Base-by-base conservation (phyloP, 805 yeast genomes). In the Grigorovia yakushimaensis region DNA sequence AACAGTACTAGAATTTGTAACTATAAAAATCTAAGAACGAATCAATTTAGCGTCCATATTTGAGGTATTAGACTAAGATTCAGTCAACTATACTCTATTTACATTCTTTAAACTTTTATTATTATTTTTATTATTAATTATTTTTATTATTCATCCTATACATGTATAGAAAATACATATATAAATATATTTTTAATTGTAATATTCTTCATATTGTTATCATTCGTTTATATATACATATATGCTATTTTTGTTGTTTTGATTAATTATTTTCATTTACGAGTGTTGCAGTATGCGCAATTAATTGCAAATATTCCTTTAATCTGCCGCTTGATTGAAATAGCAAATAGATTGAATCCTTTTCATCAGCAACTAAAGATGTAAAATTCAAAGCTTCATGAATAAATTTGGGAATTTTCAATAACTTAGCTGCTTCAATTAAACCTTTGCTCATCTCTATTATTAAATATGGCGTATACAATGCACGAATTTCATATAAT, bases 381-480 rank as follows among this genome's bases (percentile, higher is more conserved):
- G 88, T 73, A 53, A 86, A 66, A 2, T 73, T 71, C 43, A 79
- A 70, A 0, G 91, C 89, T 48, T 73, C 74, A 38, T 65, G 63
- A 48, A 81, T 67, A 52, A 79, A 78, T 41, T 69, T 69, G n/a
- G 63, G 57, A 35, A 71, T 67, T 21, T 63, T 54, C 10, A 65
- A 47, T 13, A 57, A 40, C n/a, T 60, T 46, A 11, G 67, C 62
- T 8, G 79, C 76, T 21, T 70, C 72, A 9, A 73, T 63, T 41
- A 77, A 64, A 11, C 83, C 74, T 42, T 76, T 76, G 54, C 84
- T 77, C 44, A 84, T 67, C 54, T 83, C 85, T 47, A 83, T 77
- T 35, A 87, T 72, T 47, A 88, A 62, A 52, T 74, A 76, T 15
- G 97, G 96, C 6, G 87, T 74, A 62, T 87, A 88, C 18, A 79